phyloP scores from a whole-genome alignment of 768 basidiomycete species.

The Boletus vinaceobasis region DNA sequence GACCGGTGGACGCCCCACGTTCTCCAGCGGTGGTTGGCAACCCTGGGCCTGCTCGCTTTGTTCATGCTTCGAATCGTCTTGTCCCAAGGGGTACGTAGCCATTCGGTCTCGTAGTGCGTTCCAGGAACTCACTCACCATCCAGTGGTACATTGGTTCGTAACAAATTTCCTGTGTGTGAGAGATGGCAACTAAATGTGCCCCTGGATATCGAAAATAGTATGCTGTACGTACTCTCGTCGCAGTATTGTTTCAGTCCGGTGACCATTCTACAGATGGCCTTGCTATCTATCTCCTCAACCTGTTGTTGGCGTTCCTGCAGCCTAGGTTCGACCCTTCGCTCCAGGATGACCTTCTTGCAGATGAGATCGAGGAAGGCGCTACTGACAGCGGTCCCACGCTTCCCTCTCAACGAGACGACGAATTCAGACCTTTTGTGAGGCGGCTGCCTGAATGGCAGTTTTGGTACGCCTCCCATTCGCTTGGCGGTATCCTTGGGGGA shows the following conservation, averaged over 20 bases:
- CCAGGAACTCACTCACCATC: not conserved
- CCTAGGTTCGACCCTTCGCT: slow-evolving; percentile 97
- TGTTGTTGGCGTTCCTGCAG: slow-evolving; percentile 95
- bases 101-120: not conserved
- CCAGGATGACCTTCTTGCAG: slow-evolving; percentile 88
- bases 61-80: slow-evolving; percentile 86
- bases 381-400: slow-evolving; percentile 54
- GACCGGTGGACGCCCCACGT: slow-evolving; percentile 91
- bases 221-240: slow-evolving; percentile 56
- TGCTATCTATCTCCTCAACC: slow-evolving; percentile 93
- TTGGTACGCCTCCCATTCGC: slow-evolving; percentile 51
- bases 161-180: not conserved
- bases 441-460: slow-evolving; percentile 96
- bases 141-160: slow-evolving; percentile 92
- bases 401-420: slow-evolving; percentile 78
- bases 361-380: slow-evolving; percentile 93
- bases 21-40: slow-evolving; percentile 84
- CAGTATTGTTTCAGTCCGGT: not conserved
- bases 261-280: slow-evolving; percentile 60
- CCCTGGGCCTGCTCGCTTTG: slow-evolving; percentile 62
- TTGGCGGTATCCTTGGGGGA: not conserved
- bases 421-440: slow-evolving; percentile 95
- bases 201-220: slow-evolving; percentile 35
- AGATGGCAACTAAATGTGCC: not conserved
- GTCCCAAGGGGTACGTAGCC: slow-evolving; percentile 74